phyloP scores from a whole-genome alignment of 2,329 filamentous ascomycete species.

The Scolecobasidium constrictum region DNA sequence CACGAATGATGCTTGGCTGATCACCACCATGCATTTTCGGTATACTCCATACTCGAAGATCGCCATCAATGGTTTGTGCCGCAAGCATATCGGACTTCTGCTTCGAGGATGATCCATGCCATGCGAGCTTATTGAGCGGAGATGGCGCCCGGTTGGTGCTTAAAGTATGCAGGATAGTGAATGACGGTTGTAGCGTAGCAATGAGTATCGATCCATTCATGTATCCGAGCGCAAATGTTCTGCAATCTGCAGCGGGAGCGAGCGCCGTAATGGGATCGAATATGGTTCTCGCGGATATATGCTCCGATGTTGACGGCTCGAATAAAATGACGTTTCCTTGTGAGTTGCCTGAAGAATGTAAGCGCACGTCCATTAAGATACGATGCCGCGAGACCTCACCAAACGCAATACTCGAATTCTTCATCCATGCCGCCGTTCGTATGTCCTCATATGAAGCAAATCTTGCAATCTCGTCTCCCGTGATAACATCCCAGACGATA shows the following conservation, averaged over 20 bases:
- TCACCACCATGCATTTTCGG: conserved; percentile 66
- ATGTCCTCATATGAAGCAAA: conserved; percentile 87
- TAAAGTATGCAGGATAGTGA: conserved; percentile 88
- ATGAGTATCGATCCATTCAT: conserved; percentile 91
- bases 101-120: conserved; percentile 92
- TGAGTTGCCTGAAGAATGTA: conserved; percentile 61
- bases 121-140: conserved; percentile 74
- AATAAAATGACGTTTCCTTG: conserved; percentile 93
- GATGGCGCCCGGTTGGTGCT: conserved; percentile 77
- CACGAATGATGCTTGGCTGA: conserved; percentile 76
- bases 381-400: conserved; percentile 59
- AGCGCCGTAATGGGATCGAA: conserved; percentile 93
- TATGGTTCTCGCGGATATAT: conserved; percentile 82
- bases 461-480: conserved; percentile 79
- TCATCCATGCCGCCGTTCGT: conserved; percentile 85
- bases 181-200: conserved; percentile 78
- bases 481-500: conserved; percentile 94
- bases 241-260: conserved; percentile 78
- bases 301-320: conserved; percentile 84
- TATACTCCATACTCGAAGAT: conserved; percentile 93
- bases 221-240: conserved; percentile 94
- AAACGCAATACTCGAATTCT: conserved; percentile 92
- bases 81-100: conserved; percentile 98
- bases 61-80: conserved; percentile 81
- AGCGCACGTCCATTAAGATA: not conserved